phyloP scores from a whole-genome alignment of 1,284 basidiomycete genomes.

The Malassezia pachydermatis region DNA sequence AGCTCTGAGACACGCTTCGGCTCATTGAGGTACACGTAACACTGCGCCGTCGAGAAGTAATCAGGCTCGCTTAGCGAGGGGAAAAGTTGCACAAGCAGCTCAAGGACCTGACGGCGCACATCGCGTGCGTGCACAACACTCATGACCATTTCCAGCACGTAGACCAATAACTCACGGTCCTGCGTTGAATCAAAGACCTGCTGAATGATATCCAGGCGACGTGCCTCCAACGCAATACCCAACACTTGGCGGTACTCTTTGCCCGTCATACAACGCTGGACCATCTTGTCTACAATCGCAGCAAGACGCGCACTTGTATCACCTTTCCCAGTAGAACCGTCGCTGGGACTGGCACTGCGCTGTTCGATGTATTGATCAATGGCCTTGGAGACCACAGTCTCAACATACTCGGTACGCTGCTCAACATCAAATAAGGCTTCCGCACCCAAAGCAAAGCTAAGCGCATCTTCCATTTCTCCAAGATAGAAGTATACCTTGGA shows the following conservation, averaged over 20 bases:
- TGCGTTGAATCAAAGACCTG: constrained; percentile 37
- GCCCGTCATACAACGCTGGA: constrained; percentile 37
- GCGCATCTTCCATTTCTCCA: constrained; percentile 45
- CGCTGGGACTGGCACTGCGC: constrained; percentile 12
- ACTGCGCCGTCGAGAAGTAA: constrained; percentile 46
- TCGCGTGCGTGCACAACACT: constrained; percentile 35
- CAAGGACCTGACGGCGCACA: constrained; percentile 36
- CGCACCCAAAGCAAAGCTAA: constrained; percentile 46
- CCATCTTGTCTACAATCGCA: constrained; percentile 46
- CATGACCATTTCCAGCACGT: constrained; percentile 44
- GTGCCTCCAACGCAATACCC: constrained; percentile 44
- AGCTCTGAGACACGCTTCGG: constrained; percentile 36
- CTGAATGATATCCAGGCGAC: constrained; percentile 43
- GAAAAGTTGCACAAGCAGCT: constrained; percentile 47
- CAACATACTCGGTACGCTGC: constrained; percentile 43
- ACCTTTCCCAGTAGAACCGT: no score
- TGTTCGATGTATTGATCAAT: constrained; percentile 44
- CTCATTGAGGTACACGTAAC: constrained; percentile 46
- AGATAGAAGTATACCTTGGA: constrained; percentile 48
- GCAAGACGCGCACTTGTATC: constrained; percentile 30
- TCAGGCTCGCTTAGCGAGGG: constrained; percentile 40
- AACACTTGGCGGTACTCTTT: constrained; percentile 43
- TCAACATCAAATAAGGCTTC: constrained; percentile 43
- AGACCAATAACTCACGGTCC: constrained; percentile 37
- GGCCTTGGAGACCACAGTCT: constrained; percentile 47